These are phyloP conservation scores for Cornus controversa DNA, from an alignment of 148 eudicot genomes.

Conservation along the genomic window DNA sequence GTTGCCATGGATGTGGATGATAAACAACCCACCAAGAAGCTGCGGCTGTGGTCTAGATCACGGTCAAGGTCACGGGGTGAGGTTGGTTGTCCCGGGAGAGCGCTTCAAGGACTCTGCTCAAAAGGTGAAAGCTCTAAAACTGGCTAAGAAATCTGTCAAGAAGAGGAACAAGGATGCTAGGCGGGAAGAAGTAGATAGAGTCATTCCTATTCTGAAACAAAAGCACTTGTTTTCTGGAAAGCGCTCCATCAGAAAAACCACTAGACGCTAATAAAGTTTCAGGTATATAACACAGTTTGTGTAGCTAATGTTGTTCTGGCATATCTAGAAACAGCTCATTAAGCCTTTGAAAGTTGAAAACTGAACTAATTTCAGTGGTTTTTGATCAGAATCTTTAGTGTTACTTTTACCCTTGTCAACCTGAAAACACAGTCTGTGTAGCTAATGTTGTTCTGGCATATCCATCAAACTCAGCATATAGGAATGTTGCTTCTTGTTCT, in stretches of 20 bases:
- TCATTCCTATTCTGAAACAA: conserved; percentile 54
- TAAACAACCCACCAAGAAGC: conserved; percentile 50
- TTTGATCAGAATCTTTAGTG: no score
- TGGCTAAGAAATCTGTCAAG: conserved; percentile 34
- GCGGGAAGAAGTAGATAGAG: conserved; percentile 65
- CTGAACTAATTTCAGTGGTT: no score
- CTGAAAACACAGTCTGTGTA: neutral
- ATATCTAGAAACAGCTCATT: no score
- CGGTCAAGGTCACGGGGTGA: conserved; percentile 45
- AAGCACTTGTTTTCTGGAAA: conserved; percentile 70
- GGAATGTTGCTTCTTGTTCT: no score
- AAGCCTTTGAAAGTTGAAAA: no score
- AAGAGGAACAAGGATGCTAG: conserved; percentile 67
- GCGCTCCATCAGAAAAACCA: conserved; percentile 59
- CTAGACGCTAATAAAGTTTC: conserved; percentile 43
- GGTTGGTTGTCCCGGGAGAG: conserved; percentile 64
- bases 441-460: neutral
- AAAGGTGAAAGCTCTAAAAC: conserved; percentile 59
- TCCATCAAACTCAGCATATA: no score
- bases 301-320: neutral
- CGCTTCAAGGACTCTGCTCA: conserved; percentile 57
- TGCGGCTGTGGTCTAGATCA: conserved; percentile 42
- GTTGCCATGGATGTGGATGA: conserved; percentile 59
- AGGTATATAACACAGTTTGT: conserved; percentile 7
- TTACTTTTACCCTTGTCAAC: no score